Base-by-base conservation (phyloP, 2,329 filamentous ascomycete species). In the Scedosporium boydii region DNA sequence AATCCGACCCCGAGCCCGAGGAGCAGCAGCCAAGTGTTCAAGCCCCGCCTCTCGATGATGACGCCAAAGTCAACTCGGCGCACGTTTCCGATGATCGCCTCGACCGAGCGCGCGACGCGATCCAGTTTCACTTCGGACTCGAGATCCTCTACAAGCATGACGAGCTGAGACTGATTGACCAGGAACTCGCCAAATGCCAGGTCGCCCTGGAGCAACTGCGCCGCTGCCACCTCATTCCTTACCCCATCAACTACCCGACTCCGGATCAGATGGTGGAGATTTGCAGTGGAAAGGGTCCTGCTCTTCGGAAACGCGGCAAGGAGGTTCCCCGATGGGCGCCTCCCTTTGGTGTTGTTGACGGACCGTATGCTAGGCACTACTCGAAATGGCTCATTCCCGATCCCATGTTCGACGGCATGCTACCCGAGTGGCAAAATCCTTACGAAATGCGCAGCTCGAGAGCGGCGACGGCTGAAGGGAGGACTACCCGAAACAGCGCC, bases 181-280 rank as follows among this genome's bases (percentile, higher is more conserved):
- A 96, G 76, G 95, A 98, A 77, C 83, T 98, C 67, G 93, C 91
- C 67, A 98, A 97, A 78, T 97, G 93, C 71, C 93, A 98, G 77
- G 80, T 93, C 66, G 91, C 93, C 10, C 82, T 98, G 68, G 95
- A 99, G 76, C 95, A 98, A 77, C 80, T 99, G 66, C 89, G 95
- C 68, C 87, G 95, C 64, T 97, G 93, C 76, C 88, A 95, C 71
- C 81, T 98, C 67, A 93, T 96, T 68, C 93, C 93, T 4, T 98
- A 92, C 73, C 93, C 93, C 38, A 85, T 87, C 66, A 84, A 85
- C 66, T 81, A 84, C 65, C 83, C 85, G 48, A 85, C 86, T 7
- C 87, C 88, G 27, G 78, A 84, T 66, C 83, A 86, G 69, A 87
- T 87, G 83, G 74, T 87, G 67, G 82, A 88, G 66, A 84, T 96